These are phyloP conservation scores for Rhinocladiella mackenziei DNA, from an alignment of 2,329 filamentous ascomycete genomes.

Conservation along the genomic window DNA sequence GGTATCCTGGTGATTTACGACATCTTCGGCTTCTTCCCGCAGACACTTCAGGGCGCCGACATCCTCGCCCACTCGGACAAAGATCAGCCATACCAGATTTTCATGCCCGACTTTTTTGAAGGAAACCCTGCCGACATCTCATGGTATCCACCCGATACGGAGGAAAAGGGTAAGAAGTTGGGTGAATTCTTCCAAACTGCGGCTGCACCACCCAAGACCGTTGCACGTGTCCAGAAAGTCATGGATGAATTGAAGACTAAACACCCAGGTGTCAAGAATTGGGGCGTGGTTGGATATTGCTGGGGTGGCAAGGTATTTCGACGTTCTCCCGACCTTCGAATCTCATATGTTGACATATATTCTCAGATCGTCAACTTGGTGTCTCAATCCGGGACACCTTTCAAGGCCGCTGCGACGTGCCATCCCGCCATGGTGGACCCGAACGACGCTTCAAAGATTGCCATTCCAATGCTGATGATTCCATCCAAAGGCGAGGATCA, in stretches of 20 bases:
- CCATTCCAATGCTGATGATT: conserved; percentile 56
- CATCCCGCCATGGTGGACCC: conserved; percentile 61
- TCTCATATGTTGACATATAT: too few relatives aligned
- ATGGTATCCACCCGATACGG: conserved; percentile 58
- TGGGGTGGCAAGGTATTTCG: conserved; percentile 55
- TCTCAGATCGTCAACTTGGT: conserved; percentile 46
- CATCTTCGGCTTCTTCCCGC: conserved; percentile 59
- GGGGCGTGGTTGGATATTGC: conserved; percentile 60
- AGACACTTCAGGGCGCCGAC: conserved; percentile 61
- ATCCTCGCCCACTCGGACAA: conserved; percentile 61
- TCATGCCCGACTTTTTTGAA: conserved; percentile 89
- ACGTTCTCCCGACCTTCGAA: too few relatives aligned
- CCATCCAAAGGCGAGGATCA: conserved; percentile 56
- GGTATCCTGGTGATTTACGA: conserved; percentile 56
- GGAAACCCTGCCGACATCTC: conserved; percentile 64
- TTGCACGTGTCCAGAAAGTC: conserved; percentile 53
- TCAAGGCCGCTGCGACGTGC: conserved; percentile 55
- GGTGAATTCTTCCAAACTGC: conserved; percentile 56
- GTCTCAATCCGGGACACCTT: conserved; percentile 51
- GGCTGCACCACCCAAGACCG: conserved; percentile 55
- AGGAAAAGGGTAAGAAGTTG: conserved; percentile 58
- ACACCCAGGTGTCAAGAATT: conserved; percentile 47
- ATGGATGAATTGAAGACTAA: conserved; percentile 52
- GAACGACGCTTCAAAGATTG: conserved; percentile 53
- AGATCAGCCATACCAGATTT: conserved; percentile 71